Conservation (phyloP, 2,329 filamentous ascomycete genomes). For the Cladosporium halotolerans region DNA sequence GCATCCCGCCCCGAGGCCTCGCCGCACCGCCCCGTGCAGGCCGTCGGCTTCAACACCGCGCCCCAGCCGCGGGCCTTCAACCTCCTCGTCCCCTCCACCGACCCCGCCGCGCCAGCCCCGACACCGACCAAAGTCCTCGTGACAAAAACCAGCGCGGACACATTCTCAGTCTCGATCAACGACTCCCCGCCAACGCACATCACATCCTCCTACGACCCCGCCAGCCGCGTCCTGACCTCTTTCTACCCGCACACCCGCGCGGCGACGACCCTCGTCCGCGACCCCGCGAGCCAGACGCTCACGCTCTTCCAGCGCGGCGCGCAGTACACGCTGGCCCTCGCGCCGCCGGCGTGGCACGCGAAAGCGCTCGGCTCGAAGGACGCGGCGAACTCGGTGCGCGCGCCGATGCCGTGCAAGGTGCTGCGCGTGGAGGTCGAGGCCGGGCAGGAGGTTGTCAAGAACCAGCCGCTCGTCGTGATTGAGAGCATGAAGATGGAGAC, state of each 20-base stretch:
- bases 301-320: conserved; percentile 69
- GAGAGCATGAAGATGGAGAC: conserved; percentile 54
- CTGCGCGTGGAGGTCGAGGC: conserved; percentile 80
- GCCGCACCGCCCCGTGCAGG: conserved; percentile 25
- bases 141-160: conserved; percentile 44
- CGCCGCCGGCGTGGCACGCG: conserved; percentile 70
- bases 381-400: conserved; percentile 71
- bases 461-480: conserved; percentile 73
- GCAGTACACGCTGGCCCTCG: conserved; percentile 51
- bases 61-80: conserved; percentile 57
- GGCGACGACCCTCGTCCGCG: conserved; percentile 67
- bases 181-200: conserved; percentile 27
- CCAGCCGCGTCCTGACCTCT: conserved; percentile 53
- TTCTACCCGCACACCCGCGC: conserved; percentile 80
- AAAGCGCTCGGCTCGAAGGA: conserved; percentile 82
- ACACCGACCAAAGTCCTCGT: conserved; percentile 37
- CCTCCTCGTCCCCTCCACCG: conserved; percentile 43
- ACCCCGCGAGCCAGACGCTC: conserved; percentile 49
- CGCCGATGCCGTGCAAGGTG: conserved; percentile 97
- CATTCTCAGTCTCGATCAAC: conserved; percentile 47
- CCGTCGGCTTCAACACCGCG: conserved; percentile 53
- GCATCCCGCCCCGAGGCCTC: conserved; percentile 33
- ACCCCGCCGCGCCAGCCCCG: conserved; percentile 35
- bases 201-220: conserved; percentile 41
- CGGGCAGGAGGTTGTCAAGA: conserved; percentile 76